Base-by-base conservation (phyloP, 768 basidiomycete genomes). In the Royoungia palumana region DNA sequence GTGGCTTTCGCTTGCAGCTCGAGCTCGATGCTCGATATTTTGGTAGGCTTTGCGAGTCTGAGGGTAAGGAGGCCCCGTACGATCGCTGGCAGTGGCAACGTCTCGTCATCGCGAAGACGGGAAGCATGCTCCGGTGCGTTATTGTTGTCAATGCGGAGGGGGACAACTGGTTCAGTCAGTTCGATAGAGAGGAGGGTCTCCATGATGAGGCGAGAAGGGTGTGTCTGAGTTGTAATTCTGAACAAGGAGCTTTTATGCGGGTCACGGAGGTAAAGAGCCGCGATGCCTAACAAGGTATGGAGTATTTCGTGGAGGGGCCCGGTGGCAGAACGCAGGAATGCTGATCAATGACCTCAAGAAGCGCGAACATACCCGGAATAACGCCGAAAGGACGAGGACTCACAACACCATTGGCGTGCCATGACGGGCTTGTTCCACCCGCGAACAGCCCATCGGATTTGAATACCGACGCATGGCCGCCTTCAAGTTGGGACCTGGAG, bases 11-110 rank as follows among this genome's bases (percentile, higher is more conserved):
- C 94, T 38, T 82, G 73, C 19, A 99, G 70, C 63, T 85, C 81
- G 34, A 96, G 74, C 47, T 85, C 85, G 49, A 99, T 94, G 59
- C 83, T 87, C 27, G 87, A 84, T 56, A 99, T 84, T 64, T 83
- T 83, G 45, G 83, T 93, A 1, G 93, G 83, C 64, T 95, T 95
- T 25, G 73, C 72, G 35, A 88, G 68, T 13, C 71, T 74, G 49
- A 89, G 70, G 2, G 79, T 81, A 47, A 89, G 72, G 5, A 88
- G 68, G 10, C 87, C 87, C 41, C 87, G 71, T 12, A 89, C 70
- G 60, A 83, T 68, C 16, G 84, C 78, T 0, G 83, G 80, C 4
- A 87, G 80, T 2, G 77, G 77, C n/a, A n/a, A n/a, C 16, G 65
- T 60, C 7, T 68, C 59, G 41, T 65, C 59, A 5, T 55, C 53